A percentile compares a stretch with the other conserved stretches of the same genome.
These are phyloP conservation scores for Aspergillus spinulosporus DNA, from an alignment of 2,329 filamentous ascomycete genomes.

Conservation along the genomic window DNA sequence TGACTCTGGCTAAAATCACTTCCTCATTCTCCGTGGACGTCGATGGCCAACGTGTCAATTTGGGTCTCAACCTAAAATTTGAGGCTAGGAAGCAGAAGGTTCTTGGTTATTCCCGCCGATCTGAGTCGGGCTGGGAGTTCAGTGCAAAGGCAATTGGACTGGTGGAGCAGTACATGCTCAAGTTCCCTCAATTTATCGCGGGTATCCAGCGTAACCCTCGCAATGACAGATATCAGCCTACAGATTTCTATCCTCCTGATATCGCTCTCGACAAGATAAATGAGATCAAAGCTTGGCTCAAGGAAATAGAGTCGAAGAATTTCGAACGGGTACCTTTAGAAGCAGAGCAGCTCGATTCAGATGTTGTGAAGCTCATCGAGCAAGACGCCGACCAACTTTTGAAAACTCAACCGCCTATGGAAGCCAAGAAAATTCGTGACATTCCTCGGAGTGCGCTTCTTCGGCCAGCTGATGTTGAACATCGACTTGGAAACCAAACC, in stretches of 20 bases:
- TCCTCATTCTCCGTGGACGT: slow-evolving; percentile 86
- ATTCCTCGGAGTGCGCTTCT: slow-evolving; percentile 85
- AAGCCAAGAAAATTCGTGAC: slow-evolving; percentile 70
- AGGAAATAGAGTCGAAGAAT: slow-evolving; percentile 83
- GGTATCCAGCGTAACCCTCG: slow-evolving; percentile 83
- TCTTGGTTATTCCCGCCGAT: slow-evolving; percentile 88
- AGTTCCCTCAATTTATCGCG: slow-evolving; percentile 93
- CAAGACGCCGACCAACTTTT: slow-evolving; percentile 67
- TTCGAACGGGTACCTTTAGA: slow-evolving; percentile 96
- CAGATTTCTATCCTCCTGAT: slow-evolving; percentile 77
- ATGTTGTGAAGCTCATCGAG: slow-evolving; percentile 80
- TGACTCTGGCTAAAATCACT: slow-evolving; percentile 92
- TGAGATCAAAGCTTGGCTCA: slow-evolving; percentile 91
- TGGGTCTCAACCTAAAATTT: slow-evolving; percentile 95
- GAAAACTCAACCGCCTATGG: slow-evolving; percentile 53
- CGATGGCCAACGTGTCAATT: slow-evolving; percentile 79
- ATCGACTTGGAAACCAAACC: slow-evolving; percentile 79
- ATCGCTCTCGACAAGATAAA: slow-evolving; percentile 79
- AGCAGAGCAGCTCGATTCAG: slow-evolving; percentile 92
- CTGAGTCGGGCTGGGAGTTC: slow-evolving; percentile 89
- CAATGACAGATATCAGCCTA: slow-evolving; percentile 78
- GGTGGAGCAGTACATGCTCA: slow-evolving; percentile 84
- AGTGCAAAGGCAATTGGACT: slow-evolving; percentile 79
- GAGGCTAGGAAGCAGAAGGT: slow-evolving; percentile 95
- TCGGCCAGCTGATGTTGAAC: slow-evolving; percentile 94